Evolutionary conservation across 306 rosid genomes (phyloP).

Genomic region (Trifolium repens): DNA sequence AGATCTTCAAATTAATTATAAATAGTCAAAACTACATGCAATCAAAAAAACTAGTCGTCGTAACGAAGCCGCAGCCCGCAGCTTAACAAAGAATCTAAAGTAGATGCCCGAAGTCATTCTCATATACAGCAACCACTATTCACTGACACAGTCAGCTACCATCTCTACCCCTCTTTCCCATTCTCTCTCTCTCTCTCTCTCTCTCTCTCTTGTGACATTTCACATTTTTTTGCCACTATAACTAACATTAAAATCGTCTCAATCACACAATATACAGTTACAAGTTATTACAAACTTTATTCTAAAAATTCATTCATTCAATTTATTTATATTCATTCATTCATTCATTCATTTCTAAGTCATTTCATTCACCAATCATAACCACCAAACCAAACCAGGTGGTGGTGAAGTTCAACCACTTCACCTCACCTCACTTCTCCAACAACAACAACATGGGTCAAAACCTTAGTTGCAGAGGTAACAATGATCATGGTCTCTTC

Average conservation of each 20-base stretch:
- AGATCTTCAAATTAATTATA: too few species aligned
- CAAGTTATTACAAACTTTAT: constrained; percentile 28
- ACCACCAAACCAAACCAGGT: constrained; percentile 50
- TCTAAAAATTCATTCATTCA: constrained; percentile 39
- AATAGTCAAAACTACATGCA: too few species aligned
- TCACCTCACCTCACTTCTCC: constrained; percentile 12
- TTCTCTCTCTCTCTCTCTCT: not conserved
- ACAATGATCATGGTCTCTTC: constrained; percentile 69
- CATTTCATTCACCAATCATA: constrained; percentile 19
- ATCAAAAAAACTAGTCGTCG: too few species aligned
- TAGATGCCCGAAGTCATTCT: not conserved
- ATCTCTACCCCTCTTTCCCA: constrained; percentile 13
- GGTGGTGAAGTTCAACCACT: constrained; percentile 43
- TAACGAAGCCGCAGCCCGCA: not conserved
- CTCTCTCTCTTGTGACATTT: not conserved
- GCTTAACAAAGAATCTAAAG: not conserved
- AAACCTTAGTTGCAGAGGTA: constrained; percentile 65
- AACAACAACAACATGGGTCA: constrained; percentile 64
- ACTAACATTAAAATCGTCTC: constrained; percentile 12
- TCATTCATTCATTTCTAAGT: not conserved
- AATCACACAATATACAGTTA: constrained; percentile 22
- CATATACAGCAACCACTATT: not conserved
- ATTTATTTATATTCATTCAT: not conserved
- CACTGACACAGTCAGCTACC: constrained; percentile 60
- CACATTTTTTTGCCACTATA: not conserved